Evolutionary conservation across 306 rosid genomes (phyloP).

Genomic region (Cicer yamashitae): DNA sequence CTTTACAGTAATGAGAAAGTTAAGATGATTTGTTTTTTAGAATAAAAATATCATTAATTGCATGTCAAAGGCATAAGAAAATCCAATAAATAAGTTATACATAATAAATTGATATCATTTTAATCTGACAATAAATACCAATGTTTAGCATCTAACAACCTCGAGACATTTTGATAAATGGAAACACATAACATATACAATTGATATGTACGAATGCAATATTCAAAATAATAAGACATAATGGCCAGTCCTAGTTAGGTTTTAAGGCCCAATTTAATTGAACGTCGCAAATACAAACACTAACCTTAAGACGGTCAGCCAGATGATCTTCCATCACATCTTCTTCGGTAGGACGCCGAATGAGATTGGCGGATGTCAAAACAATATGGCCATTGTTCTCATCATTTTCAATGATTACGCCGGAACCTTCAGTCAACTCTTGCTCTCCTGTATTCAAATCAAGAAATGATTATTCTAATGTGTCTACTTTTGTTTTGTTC

Average conservation of each 20-base stretch:
- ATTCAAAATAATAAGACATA: background rate
- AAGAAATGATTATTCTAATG: background rate
- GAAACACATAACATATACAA: background rate
- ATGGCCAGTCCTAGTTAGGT: background rate
- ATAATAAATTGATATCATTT: background rate
- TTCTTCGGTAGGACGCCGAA: background rate
- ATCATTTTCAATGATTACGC: background rate
- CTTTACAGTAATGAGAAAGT: background rate
- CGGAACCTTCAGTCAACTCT: background rate
- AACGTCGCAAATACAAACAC: background rate
- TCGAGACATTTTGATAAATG: background rate
- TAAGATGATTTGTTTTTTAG: background rate
- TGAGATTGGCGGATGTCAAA: conserved; percentile 4
- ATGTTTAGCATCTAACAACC: background rate
- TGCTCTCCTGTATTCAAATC: conserved; percentile 4
- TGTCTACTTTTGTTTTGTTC: background rate
- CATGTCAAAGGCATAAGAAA: background rate
- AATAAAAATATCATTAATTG: background rate
- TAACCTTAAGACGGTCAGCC: background rate
- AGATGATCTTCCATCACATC: background rate
- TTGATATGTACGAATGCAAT: background rate
- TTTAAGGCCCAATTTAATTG: background rate
- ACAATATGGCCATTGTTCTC: background rate
- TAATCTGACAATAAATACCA: background rate
- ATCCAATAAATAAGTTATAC: background rate